phyloP scores from a whole-genome alignment of 768 basidiomycete genomes.

The Pulveroboletus sp. region DNA sequence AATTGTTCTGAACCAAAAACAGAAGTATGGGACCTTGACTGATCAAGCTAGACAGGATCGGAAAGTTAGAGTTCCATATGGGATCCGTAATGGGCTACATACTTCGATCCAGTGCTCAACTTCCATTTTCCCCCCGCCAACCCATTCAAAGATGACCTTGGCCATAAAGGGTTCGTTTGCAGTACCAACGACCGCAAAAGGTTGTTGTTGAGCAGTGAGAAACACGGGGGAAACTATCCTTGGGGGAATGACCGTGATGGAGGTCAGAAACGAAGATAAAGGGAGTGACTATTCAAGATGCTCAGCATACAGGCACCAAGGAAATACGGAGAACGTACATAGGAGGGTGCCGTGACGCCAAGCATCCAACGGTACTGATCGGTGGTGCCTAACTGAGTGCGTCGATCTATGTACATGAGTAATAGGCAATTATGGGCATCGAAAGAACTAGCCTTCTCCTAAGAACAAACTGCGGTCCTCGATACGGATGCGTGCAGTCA shows the following conservation, averaged over 20 bases:
- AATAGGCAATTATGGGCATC: neutral
- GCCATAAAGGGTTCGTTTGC: conserved; percentile 47
- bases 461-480: conserved; percentile 46
- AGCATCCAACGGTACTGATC: conserved; percentile 50
- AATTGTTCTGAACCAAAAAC: conserved; percentile 49
- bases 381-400: conserved; percentile 20
- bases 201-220: conserved; percentile 33
- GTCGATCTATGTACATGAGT: conserved; percentile 32
- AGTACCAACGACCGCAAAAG: conserved; percentile 41
- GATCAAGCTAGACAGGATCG: conserved; percentile 40
- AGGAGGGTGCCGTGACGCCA: conserved; percentile 43
- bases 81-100: conserved; percentile 11
- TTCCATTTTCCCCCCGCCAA: conserved; percentile 40
- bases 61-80: neutral
- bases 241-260: conserved; percentile 39
- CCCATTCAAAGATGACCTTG: conserved; percentile 39
- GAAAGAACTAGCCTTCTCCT: conserved; percentile 32
- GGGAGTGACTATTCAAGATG: conserved; percentile 23
- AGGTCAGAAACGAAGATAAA: conserved; percentile 33
- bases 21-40: conserved; percentile 33
- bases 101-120: conserved; percentile 56
- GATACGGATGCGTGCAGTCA: conserved; percentile 40
- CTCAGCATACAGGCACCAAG: neutral
- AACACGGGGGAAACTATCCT: conserved; percentile 29
- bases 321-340: conserved; percentile 34